Conservation (phyloP, 371 early-diverging fungal species). For the Lichtheimia ornata region DNA sequence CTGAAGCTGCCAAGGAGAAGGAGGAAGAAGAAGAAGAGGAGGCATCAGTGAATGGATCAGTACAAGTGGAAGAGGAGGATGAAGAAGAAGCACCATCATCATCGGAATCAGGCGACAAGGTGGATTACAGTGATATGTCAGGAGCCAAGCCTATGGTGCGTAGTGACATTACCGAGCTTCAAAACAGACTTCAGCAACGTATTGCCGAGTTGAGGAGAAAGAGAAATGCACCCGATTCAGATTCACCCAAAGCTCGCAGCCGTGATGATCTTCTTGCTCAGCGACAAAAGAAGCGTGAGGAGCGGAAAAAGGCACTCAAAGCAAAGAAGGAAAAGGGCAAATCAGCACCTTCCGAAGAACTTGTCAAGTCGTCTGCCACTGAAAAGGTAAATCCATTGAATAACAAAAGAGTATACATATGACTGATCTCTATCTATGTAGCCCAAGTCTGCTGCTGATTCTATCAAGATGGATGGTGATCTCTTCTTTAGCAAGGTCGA, state of each 20-base stretch:
- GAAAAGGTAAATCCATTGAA: constrained; percentile 3
- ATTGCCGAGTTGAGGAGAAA: constrained; percentile 70
- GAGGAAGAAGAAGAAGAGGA: constrained; percentile 20
- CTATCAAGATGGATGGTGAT: constrained; percentile 61
- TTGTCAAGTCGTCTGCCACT: constrained; percentile 41
- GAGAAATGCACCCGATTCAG: constrained; percentile 58
- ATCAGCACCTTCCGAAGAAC: constrained; percentile 49
- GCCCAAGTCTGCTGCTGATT: constrained; percentile 34
- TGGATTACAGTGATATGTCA: constrained; percentile 20
- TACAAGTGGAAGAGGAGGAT: constrained; percentile 31
- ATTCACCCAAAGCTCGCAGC: constrained; percentile 53
- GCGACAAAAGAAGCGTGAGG: constrained; percentile 78
- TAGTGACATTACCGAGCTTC: constrained; percentile 65
- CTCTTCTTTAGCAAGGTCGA: constrained; percentile 75
- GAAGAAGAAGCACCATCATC: constrained; percentile 18
- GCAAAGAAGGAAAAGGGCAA: constrained; percentile 68
- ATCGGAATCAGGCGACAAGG: constrained; percentile 30
- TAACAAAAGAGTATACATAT: neutral
- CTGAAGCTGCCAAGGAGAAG: constrained; percentile 23
- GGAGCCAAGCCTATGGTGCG: constrained; percentile 41
- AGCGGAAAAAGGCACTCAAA: constrained; percentile 67
- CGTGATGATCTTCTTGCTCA: constrained; percentile 78
- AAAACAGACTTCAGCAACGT: constrained; percentile 69
- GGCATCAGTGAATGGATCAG: constrained; percentile 16
- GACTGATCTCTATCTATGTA: neutral